Base-by-base conservation (phyloP, 2,329 filamentous ascomycete genomes). In the Botrytis medusae region DNA sequence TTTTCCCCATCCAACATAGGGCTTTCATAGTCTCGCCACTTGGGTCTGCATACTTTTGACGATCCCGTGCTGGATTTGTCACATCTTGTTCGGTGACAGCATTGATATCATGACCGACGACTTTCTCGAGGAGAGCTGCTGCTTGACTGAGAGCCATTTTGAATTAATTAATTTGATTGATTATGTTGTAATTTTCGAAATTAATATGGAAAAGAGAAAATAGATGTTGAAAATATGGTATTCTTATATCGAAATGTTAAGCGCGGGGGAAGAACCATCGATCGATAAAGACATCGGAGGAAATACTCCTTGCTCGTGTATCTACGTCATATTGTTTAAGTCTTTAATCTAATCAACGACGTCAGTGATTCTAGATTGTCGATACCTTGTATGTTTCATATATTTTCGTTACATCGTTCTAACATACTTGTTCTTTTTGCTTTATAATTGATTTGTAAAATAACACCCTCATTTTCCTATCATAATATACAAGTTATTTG, bases 1-100 rank as follows among this genome's bases (percentile, higher is more conserved):
- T 93, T 85, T 95, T 96, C 70, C 92, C 92, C 82, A 92, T 89
- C 94, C 94, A 97, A 2, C 88, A 88, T 22, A 97, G 83, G 0
- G 94, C 94, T 81, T 93, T 92, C 92, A 97, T 96, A 25, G 83
- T 91, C 78, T 90, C 87, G 46, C 82, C 82, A 4, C 82, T 83
- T 7, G 85, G 82, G 78, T 87, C 83, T 37, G 85, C 88, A 80
- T 85, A 85, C 76, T 85, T 85, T 46, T 80, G 81, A 32, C 84
- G 81, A 73, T 91, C 85, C 77, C 68, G 77, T 37, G 77, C 84
- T n/a, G 92, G 92, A 76, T 90, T 90, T 74, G 87, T 84, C 65
- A 95, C 85, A 79, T 96, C 90, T 75, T 95, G 93, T 25, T 86
- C 83, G 1, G 89, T 92, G 70, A 87, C 85, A 29, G 90, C 86